Evolutionary conservation across 768 basidiomycete species (phyloP).

Genomic region (Coprinopsis sp.): DNA sequence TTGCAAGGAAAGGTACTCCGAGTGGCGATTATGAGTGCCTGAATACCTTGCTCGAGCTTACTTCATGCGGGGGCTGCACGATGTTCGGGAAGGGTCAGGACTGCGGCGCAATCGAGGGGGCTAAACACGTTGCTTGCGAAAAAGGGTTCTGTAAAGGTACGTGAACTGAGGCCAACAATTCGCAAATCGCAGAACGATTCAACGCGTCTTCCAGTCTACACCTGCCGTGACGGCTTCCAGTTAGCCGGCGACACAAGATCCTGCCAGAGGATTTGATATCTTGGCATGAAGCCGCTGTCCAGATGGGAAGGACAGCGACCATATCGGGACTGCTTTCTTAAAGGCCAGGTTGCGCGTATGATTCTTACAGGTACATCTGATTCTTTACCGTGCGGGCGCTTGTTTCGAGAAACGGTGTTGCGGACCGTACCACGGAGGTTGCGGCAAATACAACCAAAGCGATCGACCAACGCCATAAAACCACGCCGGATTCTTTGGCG

Average conservation of each 20-base stretch:
- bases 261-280: slow-evolving; percentile 25
- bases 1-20: slow-evolving; percentile 35
- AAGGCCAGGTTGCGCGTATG: too few species aligned
- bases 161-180: slow-evolving; percentile 17
- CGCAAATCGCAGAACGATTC: background rate
- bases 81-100: slow-evolving; percentile 61
- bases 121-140: slow-evolving; percentile 70
- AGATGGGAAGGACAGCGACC: too few species aligned
- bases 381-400: too few species aligned
- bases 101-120: slow-evolving; percentile 62
- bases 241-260: slow-evolving; percentile 37
- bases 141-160: slow-evolving; percentile 47
- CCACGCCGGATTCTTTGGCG: slow-evolving; percentile 6
- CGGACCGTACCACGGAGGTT: too few species aligned
- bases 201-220: slow-evolving; percentile 45
- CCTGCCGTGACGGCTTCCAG: slow-evolving; percentile 46
- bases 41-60: slow-evolving; percentile 57
- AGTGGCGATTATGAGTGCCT: slow-evolving; percentile 56
- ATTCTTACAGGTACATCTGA: too few species aligned
- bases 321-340: background rate
- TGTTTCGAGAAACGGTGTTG: too few species aligned
- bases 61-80: slow-evolving; percentile 74
- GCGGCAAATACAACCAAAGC: slow-evolving; percentile 7
- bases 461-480: background rate
- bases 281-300: background rate